Percentiles rank a stretch among this genome's conserved stretches.
phyloP scores from a whole-genome alignment of 768 basidiomycete genomes.

The Grammothele lineata region DNA sequence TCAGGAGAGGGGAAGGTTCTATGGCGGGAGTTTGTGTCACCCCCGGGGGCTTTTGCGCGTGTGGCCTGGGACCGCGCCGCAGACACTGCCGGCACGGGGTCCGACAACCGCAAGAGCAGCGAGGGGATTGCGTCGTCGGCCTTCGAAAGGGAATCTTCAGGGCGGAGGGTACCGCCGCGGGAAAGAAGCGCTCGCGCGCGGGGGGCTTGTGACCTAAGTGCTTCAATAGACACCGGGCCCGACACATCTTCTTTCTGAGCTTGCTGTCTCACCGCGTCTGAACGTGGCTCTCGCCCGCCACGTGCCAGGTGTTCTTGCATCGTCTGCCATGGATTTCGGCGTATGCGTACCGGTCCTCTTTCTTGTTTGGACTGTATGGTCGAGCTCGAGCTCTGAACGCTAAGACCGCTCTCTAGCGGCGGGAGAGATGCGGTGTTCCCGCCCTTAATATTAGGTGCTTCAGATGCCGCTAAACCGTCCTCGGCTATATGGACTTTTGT shows the following conservation, averaged over 20 bases:
- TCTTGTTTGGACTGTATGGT: background rate
- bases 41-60: too few species aligned
- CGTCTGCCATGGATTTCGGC: constrained; percentile 11
- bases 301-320: constrained; percentile 12
- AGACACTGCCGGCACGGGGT: constrained; percentile 11
- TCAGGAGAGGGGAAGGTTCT: too few species aligned
- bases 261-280: too few species aligned
- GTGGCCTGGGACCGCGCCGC: too few species aligned
- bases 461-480: background rate
- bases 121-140: constrained; percentile 12
- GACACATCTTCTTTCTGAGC: background rate
- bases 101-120: constrained; percentile 27
- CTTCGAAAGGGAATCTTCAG: constrained; percentile 4
- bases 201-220: constrained; percentile 4
- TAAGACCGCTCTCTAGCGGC: background rate
- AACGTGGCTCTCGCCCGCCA: background rate
- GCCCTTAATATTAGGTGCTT: too few species aligned
- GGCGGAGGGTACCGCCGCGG: constrained; percentile 10
- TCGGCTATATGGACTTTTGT: background rate
- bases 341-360: constrained; percentile 1
- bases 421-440: too few species aligned
- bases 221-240: background rate
- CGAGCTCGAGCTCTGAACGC: background rate
- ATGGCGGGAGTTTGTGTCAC: too few species aligned
- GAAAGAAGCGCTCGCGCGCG: background rate